Percentiles rank a stretch among this genome's conserved stretches.
These are phyloP conservation scores for Globisporangium parvum DNA, from an alignment of 352 stramenopile genomes.

Conservation along the genomic window DNA sequence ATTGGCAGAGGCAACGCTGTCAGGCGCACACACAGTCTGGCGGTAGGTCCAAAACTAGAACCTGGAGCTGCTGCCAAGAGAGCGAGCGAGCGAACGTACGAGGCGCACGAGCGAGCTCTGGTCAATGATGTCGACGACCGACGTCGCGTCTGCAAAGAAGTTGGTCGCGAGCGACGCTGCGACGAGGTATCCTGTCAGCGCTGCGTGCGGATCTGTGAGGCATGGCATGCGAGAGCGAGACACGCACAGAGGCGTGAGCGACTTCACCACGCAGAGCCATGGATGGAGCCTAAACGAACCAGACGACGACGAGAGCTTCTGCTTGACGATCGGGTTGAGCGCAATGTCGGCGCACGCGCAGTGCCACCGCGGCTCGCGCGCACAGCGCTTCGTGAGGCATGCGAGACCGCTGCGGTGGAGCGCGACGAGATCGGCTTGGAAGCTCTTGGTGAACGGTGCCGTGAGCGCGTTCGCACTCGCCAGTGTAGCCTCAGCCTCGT, in stretches of 20 bases:
- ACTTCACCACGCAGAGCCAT: too few relatives aligned
- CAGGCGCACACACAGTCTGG: neutral
- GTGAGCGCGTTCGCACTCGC: conserved; percentile 26
- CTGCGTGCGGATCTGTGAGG: conserved; percentile 46
- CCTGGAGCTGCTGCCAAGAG: neutral
- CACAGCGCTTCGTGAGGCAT: conserved; percentile 46
- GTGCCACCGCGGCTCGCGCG: conserved; percentile 75
- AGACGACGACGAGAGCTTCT: conserved; percentile 52
- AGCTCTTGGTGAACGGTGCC: conserved; percentile 42
- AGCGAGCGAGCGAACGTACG: conserved; percentile 22
- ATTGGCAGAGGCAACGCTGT: neutral
- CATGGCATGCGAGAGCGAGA: conserved; percentile 1
- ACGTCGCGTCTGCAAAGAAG: conserved; percentile 68
- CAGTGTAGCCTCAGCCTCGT: conserved; percentile 8
- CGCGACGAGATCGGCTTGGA: conserved; percentile 48
- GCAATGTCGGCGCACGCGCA: conserved; percentile 62
- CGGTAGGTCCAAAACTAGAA: too few relatives aligned
- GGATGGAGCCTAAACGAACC: conserved; percentile 27
- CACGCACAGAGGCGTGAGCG: too few relatives aligned
- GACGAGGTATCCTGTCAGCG: conserved; percentile 66
- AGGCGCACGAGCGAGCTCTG: conserved; percentile 79
- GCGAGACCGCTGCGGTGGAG: conserved; percentile 49
- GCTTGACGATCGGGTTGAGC: conserved; percentile 65
- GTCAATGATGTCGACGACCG: conserved; percentile 75
- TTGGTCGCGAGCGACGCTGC: conserved; percentile 77